phyloP scores from a whole-genome alignment of 352 stramenopile species.

The Pythium aristosporum region DNA sequence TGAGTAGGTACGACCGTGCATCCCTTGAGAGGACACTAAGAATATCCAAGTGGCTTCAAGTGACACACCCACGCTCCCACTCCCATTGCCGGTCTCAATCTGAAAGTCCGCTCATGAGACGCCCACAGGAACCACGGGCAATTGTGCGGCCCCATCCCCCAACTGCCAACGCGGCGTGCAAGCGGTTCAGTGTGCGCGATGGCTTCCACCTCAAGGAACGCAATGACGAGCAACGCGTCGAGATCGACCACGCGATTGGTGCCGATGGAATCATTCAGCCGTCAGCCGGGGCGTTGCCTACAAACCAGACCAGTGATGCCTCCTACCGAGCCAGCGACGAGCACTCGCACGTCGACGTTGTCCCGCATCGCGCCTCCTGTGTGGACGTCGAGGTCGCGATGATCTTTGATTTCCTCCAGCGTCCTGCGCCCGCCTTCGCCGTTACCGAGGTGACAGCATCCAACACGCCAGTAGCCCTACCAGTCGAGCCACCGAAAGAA shows the following conservation, averaged over 20 bases:
- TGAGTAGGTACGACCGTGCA: background rate
- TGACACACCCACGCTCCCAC: background rate
- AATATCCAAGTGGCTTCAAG: slow-evolving; percentile 1
- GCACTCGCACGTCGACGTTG: background rate
- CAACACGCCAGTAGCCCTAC: background rate
- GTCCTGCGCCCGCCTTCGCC: slow-evolving; percentile 13
- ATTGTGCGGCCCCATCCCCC: slow-evolving; percentile 6
- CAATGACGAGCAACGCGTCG: slow-evolving; percentile 46
- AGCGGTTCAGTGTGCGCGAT: slow-evolving; percentile 63
- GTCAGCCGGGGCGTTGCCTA: background rate
- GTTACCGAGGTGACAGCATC: background rate
- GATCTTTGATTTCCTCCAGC: slow-evolving; percentile 31
- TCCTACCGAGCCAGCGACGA: background rate
- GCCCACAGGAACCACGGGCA: background rate
- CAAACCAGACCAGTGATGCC: slow-evolving; percentile 13
- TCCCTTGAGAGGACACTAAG: background rate
- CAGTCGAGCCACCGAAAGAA: background rate
- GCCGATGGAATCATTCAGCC: background rate
- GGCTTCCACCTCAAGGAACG: slow-evolving; percentile 67
- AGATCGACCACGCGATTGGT: slow-evolving; percentile 42
- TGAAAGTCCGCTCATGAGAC: background rate
- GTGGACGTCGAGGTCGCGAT: slow-evolving; percentile 23
- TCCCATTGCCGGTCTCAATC: background rate
- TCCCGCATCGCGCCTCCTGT: background rate
- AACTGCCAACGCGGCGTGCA: background rate